Percentiles rank a stretch among this genome's conserved stretches.
Evolutionary conservation across 1,139 yeast species (phyloP).

Genomic region (Yamadazyma dushanensis): DNA sequence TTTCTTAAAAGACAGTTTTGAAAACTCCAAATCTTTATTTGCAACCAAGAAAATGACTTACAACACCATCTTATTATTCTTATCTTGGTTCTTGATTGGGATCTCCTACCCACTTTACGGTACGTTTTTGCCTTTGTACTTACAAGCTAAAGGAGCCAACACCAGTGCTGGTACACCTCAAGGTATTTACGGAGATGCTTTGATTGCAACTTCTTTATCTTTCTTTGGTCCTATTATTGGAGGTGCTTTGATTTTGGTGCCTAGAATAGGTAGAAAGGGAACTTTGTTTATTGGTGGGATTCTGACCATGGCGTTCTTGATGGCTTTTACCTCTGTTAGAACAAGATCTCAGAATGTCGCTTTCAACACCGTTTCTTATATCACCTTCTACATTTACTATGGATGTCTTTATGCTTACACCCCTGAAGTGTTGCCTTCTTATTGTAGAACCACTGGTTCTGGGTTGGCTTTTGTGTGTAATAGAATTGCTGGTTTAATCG

Average conservation of each 20-base stretch:
- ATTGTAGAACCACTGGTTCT: constrained; percentile 56
- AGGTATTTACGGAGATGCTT: constrained; percentile 52
- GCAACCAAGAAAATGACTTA: constrained; percentile 35
- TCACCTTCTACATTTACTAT: constrained; percentile 52
- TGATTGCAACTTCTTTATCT: constrained; percentile 50
- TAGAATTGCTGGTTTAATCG: constrained; percentile 48
- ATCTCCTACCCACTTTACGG: constrained; percentile 52
- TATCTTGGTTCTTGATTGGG: constrained; percentile 53
- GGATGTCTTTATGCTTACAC: constrained; percentile 58
- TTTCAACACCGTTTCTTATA: constrained; percentile 50
- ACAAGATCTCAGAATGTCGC: constrained; percentile 53
- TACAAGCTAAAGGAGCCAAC: constrained; percentile 47
- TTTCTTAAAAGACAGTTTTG: constrained; percentile 15
- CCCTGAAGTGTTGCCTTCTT: constrained; percentile 59
- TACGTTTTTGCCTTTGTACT: constrained; percentile 50
- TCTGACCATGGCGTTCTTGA: constrained; percentile 52
- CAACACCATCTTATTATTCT: constrained; percentile 40
- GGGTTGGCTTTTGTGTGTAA: constrained; percentile 50
- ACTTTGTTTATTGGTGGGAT: constrained; percentile 55
- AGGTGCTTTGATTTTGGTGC: constrained; percentile 44
- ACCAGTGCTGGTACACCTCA: constrained; percentile 33
- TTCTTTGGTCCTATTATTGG: constrained; percentile 61
- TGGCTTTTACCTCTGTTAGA: constrained; percentile 56
- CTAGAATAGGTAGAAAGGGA: constrained; percentile 55
- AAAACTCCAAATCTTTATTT: constrained; percentile 38